Percentiles rank a stretch among this genome's conserved stretches.
These are phyloP conservation scores for Rhodotorula mucilaginosa DNA, from an alignment of 1,284 basidiomycete species.

Conservation along the genomic window DNA sequence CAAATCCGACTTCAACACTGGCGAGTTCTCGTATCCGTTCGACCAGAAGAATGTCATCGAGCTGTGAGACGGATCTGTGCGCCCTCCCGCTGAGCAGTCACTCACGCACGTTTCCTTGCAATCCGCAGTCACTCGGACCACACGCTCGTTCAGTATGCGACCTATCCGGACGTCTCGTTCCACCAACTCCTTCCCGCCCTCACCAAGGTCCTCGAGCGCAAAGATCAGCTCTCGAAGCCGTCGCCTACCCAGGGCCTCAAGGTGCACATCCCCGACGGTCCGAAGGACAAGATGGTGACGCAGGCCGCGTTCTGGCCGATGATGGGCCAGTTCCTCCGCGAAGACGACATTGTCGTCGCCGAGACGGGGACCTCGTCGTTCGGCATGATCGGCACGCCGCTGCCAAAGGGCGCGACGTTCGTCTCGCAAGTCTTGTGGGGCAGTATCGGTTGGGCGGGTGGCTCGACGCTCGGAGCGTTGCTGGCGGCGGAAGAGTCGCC, in stretches of 20 bases:
- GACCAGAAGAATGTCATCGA: conserved; percentile 37
- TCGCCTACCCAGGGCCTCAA: conserved; percentile 54
- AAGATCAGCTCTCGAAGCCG: conserved; percentile 1
- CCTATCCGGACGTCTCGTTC: conserved; percentile 36
- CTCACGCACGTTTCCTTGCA: neutral
- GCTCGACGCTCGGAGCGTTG: conserved; percentile 65
- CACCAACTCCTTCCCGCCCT: conserved; percentile 50
- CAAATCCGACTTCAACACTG: conserved; percentile 87
- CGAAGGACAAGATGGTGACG: conserved; percentile 32
- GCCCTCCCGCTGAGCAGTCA: neutral
- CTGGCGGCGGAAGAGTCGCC: conserved; percentile 69
- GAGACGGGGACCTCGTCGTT: conserved; percentile 73
- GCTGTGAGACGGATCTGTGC: conserved; percentile 53
- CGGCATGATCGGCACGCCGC: conserved; percentile 70
- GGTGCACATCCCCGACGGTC: conserved; percentile 28
- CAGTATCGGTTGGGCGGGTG: conserved; percentile 81
- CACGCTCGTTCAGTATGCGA: conserved; percentile 49
- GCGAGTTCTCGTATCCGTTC: conserved; percentile 46
- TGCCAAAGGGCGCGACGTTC: conserved; percentile 66
- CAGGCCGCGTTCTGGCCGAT: conserved; percentile 80
- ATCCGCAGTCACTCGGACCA: conserved; percentile 65
- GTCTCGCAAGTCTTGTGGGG: conserved; percentile 79
- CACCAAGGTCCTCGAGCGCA: conserved; percentile 53
- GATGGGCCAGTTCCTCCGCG: conserved; percentile 71
- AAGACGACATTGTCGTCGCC: conserved; percentile 64